Evolutionary conservation across 2,329 filamentous ascomycete species (phyloP), one percentile per base, ranked within the genome.

Genomic region (Plenodomus lindquistii): DNA sequence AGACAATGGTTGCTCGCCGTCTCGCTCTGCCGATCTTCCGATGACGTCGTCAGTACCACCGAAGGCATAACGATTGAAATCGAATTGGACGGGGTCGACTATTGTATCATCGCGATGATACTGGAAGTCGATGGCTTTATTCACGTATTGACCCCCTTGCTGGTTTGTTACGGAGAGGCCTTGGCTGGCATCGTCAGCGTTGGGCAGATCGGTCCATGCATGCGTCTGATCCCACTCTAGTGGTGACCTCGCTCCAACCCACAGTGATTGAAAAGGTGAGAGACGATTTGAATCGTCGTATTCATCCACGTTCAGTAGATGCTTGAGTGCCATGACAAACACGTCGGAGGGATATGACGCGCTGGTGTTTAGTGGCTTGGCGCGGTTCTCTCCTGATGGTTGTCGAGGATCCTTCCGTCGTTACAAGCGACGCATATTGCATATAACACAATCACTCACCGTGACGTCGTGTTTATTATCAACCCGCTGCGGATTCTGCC

Each of bases 281-380:
- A 29, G 21, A 17, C 29, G 10, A n/a, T 46, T 36, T 34, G 42
- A 19, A 16, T 44, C 21, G 5, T 47, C 40, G 10, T 31, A 37
- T 19, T 57, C 44, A 2, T 61, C 63, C 17, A 55, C 46, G 39
- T 64, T 64, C 27, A 66, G 46, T 27, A 65, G 39, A 21, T 60
- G 62, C 42, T 65, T 65, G 19, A 65, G 50, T 16, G 54, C 60
- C 58, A 62, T 37, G 29, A 11, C 5, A 19, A 21, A 39, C 22
- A 10, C 22, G 22, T 24, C 22, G 22, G 22, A 24, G 6, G 6
- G 6, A 10, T 24, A 10, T n/a, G 22, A 24, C 22, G 22, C 10
- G 16, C 17, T 34, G 24, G n/a, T 13, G 27, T 17, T 36, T 52
- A 53, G 49, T 37, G 41, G 35, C 50, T 62, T 58, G 50, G 54